These are phyloP conservation scores for Heritiera fomes DNA, from an alignment of 345 rosid species.

Conservation along the genomic window DNA sequence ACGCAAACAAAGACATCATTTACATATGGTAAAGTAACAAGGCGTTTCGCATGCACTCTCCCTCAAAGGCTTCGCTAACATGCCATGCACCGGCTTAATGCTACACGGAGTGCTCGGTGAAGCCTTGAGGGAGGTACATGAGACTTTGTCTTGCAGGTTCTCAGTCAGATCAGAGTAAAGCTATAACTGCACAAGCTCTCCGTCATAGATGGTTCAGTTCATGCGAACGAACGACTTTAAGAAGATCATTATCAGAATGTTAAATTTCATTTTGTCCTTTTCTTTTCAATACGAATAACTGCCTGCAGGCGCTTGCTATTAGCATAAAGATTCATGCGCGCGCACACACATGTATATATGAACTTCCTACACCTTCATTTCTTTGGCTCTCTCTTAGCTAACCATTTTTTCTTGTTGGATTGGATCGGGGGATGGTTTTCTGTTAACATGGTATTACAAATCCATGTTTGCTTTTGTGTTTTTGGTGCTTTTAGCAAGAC, in stretches of 20 bases:
- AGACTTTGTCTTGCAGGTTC: neutral
- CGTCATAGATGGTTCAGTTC: neutral
- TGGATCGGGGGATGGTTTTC: neutral
- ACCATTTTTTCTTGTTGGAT: no score
- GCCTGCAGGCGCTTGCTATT: neutral
- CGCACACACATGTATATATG: neutral
- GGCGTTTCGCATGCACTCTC: conserved; percentile 13
- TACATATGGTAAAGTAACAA: neutral
- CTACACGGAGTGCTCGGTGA: conserved; percentile 8
- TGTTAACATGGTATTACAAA: neutral
- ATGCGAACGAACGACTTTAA: neutral
- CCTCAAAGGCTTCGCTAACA: conserved; percentile 9
- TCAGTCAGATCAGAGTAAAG: neutral
- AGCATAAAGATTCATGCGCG: neutral
- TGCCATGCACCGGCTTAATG: neutral
- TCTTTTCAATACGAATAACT: neutral
- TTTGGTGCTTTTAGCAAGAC: no score
- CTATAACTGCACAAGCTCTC: neutral
- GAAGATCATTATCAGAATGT: neutral
- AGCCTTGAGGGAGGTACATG: conserved; percentile 1
- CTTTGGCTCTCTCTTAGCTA: neutral
- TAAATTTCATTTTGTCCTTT: neutral
- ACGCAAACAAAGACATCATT: no score
- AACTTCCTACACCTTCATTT: neutral
- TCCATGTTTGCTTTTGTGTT: no score